A percentile compares a stretch with the other conserved stretches of the same genome.
Evolutionary conservation across 192 early-diverging fungal species (phyloP).

Genomic region (Neocallimastix lanati): DNA sequence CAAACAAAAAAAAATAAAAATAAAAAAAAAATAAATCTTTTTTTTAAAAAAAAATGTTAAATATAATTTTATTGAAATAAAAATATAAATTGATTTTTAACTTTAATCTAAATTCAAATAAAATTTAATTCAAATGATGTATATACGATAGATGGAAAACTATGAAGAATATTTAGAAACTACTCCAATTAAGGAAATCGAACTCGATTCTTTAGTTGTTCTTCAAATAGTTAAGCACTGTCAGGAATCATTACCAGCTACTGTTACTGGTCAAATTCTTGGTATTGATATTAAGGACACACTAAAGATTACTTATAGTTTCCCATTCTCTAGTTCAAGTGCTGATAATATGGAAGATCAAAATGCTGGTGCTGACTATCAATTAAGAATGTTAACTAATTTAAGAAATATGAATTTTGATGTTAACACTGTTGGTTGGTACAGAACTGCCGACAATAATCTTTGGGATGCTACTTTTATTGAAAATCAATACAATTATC

Average conservation of each 20-base stretch:
- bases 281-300: conserved; percentile 77
- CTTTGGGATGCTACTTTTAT: conserved; percentile 80
- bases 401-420: conserved; percentile 88
- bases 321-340: conserved; percentile 54
- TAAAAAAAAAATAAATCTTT: no score
- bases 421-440: conserved; percentile 93
- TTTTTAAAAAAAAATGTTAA: no score
- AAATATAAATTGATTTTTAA: no score
- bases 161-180: neutral
- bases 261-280: conserved; percentile 79
- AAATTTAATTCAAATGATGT: no score
- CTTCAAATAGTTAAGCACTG: conserved; percentile 96
- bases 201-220: conserved; percentile 26
- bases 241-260: conserved; percentile 53
- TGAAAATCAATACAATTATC: conserved; percentile 79
- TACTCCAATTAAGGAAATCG: neutral
- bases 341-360: conserved; percentile 23
- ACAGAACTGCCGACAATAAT: conserved; percentile 75
- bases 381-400: conserved; percentile 82
- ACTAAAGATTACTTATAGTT: conserved; percentile 84
- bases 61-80: no score
- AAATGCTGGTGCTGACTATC: conserved; percentile 58
- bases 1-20: no score
- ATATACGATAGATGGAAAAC: neutral
- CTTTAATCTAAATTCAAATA: no score